Evolutionary conservation across 2,329 filamentous ascomycete species (phyloP).

Genomic region (Emmonsiellopsis sp.): DNA sequence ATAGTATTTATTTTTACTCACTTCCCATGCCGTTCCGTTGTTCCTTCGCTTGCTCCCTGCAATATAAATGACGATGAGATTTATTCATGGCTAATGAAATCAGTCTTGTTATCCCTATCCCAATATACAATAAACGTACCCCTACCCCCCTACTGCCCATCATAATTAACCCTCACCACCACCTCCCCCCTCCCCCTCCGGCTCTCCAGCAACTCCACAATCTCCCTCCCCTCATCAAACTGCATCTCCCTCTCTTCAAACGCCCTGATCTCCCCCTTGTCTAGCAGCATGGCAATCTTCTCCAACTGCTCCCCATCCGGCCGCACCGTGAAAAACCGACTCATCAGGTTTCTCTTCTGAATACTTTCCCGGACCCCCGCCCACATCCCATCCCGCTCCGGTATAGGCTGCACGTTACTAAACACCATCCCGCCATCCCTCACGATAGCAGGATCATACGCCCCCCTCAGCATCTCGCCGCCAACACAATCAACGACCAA

Average conservation of each 20-base stretch:
- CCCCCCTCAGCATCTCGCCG: conserved; percentile 23
- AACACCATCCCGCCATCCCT: conserved; percentile 25
- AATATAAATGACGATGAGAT: neutral
- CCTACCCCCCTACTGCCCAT: neutral
- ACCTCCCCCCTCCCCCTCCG: conserved; percentile 22
- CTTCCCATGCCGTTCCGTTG: too few relatives aligned
- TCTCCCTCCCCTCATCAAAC: conserved; percentile 24
- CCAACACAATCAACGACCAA: conserved; percentile 32
- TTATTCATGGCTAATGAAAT: neutral
- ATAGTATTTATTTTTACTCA: neutral
- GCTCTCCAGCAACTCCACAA: conserved; percentile 23
- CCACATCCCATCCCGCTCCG: conserved; percentile 7
- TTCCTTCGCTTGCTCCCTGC: too few relatives aligned
- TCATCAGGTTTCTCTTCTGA: conserved; percentile 10
- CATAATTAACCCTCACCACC: conserved; percentile 22
- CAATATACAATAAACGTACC: neutral
- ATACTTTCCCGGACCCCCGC: conserved; percentile 1
- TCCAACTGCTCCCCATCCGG: conserved; percentile 26
- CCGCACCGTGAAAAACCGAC: conserved; percentile 27
- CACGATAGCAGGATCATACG: conserved; percentile 23
- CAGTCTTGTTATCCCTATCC: too few relatives aligned
- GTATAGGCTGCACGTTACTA: conserved; percentile 21
- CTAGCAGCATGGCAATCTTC: conserved; percentile 26
- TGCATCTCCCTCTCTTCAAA: conserved; percentile 25
- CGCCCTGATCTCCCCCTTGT: conserved; percentile 24